A percentile compares a stretch with the other conserved stretches of the same genome.
These are phyloP conservation scores for Aspergillus awamori DNA, from an alignment of 2,329 filamentous ascomycete species.

Conservation along the genomic window DNA sequence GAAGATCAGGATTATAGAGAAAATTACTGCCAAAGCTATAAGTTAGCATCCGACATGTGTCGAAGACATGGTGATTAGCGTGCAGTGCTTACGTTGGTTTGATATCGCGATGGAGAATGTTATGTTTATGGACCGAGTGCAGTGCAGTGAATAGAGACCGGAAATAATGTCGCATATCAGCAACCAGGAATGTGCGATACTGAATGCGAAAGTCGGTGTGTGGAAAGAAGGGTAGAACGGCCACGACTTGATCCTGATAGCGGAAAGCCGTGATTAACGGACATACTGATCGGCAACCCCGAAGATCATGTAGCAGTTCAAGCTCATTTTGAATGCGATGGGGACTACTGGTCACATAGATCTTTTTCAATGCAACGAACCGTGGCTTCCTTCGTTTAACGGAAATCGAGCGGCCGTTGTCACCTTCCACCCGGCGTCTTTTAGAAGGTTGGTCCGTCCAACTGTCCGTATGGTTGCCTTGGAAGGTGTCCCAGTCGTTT, in stretches of 20 bases:
- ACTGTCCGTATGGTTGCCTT: slow-evolving; percentile 62
- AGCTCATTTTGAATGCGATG: slow-evolving; percentile 94
- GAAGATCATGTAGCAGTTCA: slow-evolving; percentile 85
- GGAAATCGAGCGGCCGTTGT: slow-evolving; percentile 34
- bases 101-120: slow-evolving; percentile 91
- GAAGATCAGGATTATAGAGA: slow-evolving; percentile 76
- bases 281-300: slow-evolving; percentile 81
- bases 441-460: slow-evolving; percentile 72
- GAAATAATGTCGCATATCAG: slow-evolving; percentile 88
- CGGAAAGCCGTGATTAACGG: slow-evolving; percentile 97
- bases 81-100: slow-evolving; percentile 71
- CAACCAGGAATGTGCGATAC: slow-evolving; percentile 84
- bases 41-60: slow-evolving; percentile 5
- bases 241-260: slow-evolving; percentile 89
- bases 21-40: slow-evolving; percentile 64
- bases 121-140: slow-evolving; percentile 76
- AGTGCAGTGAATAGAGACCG: slow-evolving; percentile 84
- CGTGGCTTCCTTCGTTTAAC: slow-evolving; percentile 59
- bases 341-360: slow-evolving; percentile 96
- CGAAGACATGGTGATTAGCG: neutral
- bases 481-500: slow-evolving; percentile 81
- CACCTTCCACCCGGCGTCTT: slow-evolving; percentile 50
- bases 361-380: slow-evolving; percentile 98
- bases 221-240: slow-evolving; percentile 91
- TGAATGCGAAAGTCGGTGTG: slow-evolving; percentile 91